phyloP scores from a whole-genome alignment of 1,139 yeast species.

The Diutina sp. region DNA sequence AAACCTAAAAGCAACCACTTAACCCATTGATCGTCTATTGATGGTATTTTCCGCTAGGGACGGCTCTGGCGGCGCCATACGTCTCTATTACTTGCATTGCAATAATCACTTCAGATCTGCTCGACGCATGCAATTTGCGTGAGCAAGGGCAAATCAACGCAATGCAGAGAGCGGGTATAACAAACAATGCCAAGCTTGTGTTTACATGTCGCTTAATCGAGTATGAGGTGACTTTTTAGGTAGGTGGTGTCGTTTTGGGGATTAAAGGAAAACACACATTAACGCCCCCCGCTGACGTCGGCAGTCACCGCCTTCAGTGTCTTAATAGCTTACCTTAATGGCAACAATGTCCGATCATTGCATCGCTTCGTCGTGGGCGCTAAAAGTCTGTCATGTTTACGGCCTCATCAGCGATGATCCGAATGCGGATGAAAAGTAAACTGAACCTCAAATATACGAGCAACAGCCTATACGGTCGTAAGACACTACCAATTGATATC shows the following conservation, averaged over 20 bases:
- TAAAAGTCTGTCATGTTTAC: background rate
- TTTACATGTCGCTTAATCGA: background rate
- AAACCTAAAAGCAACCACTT: too few species aligned
- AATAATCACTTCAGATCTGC: background rate
- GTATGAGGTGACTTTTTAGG: background rate
- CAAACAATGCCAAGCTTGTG: background rate
- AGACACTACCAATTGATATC: too few species aligned
- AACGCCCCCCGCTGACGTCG: background rate
- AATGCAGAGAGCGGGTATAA: background rate
- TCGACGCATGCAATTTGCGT: background rate
- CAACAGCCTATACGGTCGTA: background rate
- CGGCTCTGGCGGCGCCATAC: background rate
- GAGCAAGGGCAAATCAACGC: background rate
- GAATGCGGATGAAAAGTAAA: background rate
- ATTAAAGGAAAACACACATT: background rate
- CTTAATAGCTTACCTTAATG: background rate
- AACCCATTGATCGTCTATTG: background rate
- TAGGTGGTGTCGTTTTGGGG: background rate
- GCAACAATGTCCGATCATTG: background rate
- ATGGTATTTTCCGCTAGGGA: background rate
- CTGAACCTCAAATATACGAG: background rate
- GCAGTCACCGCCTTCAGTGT: background rate
- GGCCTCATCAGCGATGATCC: background rate
- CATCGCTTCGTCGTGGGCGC: background rate
- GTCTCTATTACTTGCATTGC: background rate